These are phyloP conservation scores for Capronia americana DNA, from an alignment of 2,329 filamentous ascomycete species.

Conservation along the genomic window DNA sequence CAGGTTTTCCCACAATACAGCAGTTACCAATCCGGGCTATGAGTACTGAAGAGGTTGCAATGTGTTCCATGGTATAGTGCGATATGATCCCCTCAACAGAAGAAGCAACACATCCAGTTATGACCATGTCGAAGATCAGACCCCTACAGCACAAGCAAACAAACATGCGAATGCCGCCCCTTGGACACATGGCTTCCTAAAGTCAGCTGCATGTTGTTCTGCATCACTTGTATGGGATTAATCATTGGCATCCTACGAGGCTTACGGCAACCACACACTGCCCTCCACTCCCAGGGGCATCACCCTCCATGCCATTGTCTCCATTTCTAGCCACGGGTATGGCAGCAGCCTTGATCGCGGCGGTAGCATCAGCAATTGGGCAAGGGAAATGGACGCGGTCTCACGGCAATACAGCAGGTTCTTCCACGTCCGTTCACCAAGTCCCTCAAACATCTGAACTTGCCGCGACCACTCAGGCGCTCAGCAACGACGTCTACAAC, in stretches of 20 bases:
- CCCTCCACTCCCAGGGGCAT: slow-evolving; percentile 1
- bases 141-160: not conserved
- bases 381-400: slow-evolving; percentile 12
- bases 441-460: not conserved
- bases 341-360: slow-evolving; percentile 10
- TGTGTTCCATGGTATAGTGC: not conserved
- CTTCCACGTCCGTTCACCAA: not conserved
- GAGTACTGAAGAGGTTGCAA: not conserved
- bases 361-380: slow-evolving; percentile 8
- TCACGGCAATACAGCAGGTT: not conserved
- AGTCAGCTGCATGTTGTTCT: not conserved
- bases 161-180: not conserved
- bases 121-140: not conserved
- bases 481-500: slow-evolving; percentile 1
- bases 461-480: not conserved
- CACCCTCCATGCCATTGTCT: not conserved
- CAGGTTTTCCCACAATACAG: too few species aligned
- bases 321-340: not conserved
- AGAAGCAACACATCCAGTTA: not conserved
- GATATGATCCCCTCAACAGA: not conserved
- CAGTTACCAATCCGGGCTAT: not conserved
- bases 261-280: not conserved
- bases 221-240: not conserved
- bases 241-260: not conserved
- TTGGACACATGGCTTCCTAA: slow-evolving; percentile 7